phyloP scores from a whole-genome alignment of 164 flowering plant genomes.

The Litsea cubeba region DNA sequence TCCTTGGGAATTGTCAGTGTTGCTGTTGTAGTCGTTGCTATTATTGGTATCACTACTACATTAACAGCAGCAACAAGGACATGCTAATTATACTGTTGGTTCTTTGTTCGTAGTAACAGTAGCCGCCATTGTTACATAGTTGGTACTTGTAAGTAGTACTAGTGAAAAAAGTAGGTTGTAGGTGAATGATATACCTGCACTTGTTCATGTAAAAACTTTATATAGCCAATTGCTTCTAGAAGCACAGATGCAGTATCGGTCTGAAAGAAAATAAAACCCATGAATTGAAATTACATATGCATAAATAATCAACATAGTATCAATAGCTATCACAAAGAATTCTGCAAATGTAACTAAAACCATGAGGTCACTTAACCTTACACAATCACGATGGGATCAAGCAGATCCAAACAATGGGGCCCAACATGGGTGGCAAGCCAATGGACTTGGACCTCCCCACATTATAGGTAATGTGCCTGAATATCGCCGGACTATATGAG shows the following conservation, averaged over 20 bases:
- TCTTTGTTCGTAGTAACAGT: not conserved
- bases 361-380: too few relatives aligned
- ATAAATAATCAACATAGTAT: not conserved
- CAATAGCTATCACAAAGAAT: not conserved
- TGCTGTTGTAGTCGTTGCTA: too few relatives aligned
- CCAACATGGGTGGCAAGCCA: not conserved
- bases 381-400: not conserved
- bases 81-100: not conserved
- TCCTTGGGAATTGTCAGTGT: too few relatives aligned
- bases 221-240: conserved; percentile 54
- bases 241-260: conserved; percentile 77
- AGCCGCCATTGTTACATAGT: not conserved
- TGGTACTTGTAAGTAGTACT: not conserved
- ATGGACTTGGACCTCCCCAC: too few relatives aligned
- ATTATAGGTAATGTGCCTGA: too few relatives aligned
- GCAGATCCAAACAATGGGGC: not conserved
- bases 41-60: not conserved
- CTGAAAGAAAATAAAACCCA: conserved; percentile 26
- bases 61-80: not conserved
- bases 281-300: not conserved
- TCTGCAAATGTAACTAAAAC: too few relatives aligned
- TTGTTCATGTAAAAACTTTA: conserved; percentile 62
- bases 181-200: conserved; percentile 40
- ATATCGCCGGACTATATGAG: too few relatives aligned
- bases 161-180: not conserved